These are phyloP conservation scores for Haplosporangium sp. DNA, from an alignment of 371 early-diverging fungal species.

Conservation along the genomic window DNA sequence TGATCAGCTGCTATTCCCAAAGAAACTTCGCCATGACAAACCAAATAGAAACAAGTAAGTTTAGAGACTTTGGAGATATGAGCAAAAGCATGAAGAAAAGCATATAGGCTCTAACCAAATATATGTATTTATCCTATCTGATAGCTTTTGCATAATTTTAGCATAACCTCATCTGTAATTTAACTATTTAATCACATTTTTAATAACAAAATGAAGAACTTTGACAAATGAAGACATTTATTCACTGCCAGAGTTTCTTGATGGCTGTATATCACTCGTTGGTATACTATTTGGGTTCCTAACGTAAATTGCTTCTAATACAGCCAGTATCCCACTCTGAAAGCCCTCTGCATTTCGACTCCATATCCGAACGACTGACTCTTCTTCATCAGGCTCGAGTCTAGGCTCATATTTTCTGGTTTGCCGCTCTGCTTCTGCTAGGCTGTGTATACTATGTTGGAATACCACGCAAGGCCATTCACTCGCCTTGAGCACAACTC, in stretches of 20 bases:
- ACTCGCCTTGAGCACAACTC: background rate
- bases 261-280: background rate
- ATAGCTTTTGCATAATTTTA: constrained; percentile 14
- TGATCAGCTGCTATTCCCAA: constrained; percentile 25
- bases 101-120: background rate
- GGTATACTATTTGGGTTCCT: background rate
- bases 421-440: background rate
- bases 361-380: constrained; percentile 13
- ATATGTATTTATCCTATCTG: background rate
- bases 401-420: background rate
- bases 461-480: background rate
- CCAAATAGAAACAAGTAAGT: constrained; percentile 56
- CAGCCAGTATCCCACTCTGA: background rate
- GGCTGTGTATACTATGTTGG: background rate
- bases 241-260: background rate
- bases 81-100: no score
- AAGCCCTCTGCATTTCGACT: background rate
- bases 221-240: background rate
- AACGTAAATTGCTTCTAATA: constrained; percentile 4
- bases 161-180: constrained; percentile 1
- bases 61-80: background rate
- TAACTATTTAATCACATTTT: background rate
- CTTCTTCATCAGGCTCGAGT: constrained; percentile 29
- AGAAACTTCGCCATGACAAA: constrained; percentile 53
- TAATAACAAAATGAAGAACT: background rate